Conservation (phyloP, 805 yeast species). For the Tetrapisispora namnaoensis region DNA sequence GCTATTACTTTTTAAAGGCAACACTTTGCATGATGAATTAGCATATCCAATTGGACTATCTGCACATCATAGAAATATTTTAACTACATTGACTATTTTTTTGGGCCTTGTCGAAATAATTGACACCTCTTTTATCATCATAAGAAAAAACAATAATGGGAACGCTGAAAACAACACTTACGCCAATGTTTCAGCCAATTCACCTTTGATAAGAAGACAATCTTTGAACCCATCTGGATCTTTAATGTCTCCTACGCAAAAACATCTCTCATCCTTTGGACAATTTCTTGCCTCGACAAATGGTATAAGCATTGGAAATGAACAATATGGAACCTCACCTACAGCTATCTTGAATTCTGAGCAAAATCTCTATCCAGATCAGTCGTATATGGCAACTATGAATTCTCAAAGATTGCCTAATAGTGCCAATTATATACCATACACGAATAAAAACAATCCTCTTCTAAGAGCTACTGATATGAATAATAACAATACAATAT, state of each 20-base stretch:
- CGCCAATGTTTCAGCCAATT: too few relatives aligned
- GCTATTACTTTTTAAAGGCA: conserved; percentile 70
- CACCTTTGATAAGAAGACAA: too few relatives aligned
- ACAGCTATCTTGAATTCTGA: background rate
- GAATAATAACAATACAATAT: background rate
- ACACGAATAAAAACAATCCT: conserved; percentile 18
- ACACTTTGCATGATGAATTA: conserved; percentile 50
- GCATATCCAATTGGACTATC: conserved; percentile 57
- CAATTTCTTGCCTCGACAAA: background rate
- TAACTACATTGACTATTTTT: conserved; percentile 55
- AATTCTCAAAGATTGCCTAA: conserved; percentile 23
- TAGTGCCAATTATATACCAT: conserved; percentile 10
- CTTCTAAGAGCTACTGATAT: conserved; percentile 22
- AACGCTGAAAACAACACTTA: background rate
- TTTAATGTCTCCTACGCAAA: background rate
- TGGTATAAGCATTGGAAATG: background rate
- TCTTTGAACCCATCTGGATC: background rate
- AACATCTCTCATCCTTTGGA: background rate
- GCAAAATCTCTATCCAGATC: background rate
- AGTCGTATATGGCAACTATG: background rate
- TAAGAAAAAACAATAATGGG: conserved; percentile 34
- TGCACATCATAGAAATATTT: conserved; percentile 49
- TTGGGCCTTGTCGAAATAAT: conserved; percentile 58
- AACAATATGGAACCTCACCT: background rate
- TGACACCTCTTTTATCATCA: conserved; percentile 55